Percentiles rank a stretch among this genome's conserved stretches.
Evolutionary conservation across 371 early-diverging fungal species (phyloP).

Genomic region (Sporodiniella umbellata): DNA sequence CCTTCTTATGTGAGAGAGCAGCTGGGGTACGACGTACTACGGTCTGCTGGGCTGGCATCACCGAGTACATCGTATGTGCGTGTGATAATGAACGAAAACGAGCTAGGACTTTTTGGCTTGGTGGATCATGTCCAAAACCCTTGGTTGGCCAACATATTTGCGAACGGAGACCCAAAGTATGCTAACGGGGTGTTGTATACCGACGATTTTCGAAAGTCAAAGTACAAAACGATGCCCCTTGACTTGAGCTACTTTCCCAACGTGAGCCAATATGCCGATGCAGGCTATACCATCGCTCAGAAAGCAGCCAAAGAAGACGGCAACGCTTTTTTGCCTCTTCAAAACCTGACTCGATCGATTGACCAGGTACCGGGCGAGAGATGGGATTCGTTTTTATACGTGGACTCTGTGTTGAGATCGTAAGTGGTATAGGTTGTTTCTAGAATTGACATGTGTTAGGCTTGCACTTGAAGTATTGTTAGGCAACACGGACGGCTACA

Average conservation of each 20-base stretch:
- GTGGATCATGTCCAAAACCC: constrained; percentile 21
- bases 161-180: constrained; percentile 3
- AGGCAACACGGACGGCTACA: constrained; percentile 25
- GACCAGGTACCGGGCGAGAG: constrained; percentile 12
- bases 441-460: constrained; percentile 1
- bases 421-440: not conserved
- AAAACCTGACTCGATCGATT: constrained; percentile 31
- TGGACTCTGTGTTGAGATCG: constrained; percentile 23
- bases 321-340: constrained; percentile 15
- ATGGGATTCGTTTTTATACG: constrained; percentile 16
- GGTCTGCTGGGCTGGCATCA: constrained; percentile 40
- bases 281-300: constrained; percentile 25
- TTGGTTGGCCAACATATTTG: constrained; percentile 17
- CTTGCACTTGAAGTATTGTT: constrained; percentile 28
- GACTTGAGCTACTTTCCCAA: constrained; percentile 19
- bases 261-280: constrained; percentile 15
- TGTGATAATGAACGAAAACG: too few relatives aligned
- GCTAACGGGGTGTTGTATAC: constrained; percentile 9
- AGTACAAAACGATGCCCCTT: too few relatives aligned
- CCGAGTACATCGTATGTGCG: constrained; percentile 39
- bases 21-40: constrained; percentile 30
- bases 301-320: not conserved
- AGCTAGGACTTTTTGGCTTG: constrained; percentile 19
- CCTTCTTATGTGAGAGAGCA: constrained; percentile 45
- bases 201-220: too few relatives aligned